Evolutionary conservation across 306 rosid genomes (phyloP), one percentile per base, ranked within the genome.

Genomic region (Carpinus viminea): DNA sequence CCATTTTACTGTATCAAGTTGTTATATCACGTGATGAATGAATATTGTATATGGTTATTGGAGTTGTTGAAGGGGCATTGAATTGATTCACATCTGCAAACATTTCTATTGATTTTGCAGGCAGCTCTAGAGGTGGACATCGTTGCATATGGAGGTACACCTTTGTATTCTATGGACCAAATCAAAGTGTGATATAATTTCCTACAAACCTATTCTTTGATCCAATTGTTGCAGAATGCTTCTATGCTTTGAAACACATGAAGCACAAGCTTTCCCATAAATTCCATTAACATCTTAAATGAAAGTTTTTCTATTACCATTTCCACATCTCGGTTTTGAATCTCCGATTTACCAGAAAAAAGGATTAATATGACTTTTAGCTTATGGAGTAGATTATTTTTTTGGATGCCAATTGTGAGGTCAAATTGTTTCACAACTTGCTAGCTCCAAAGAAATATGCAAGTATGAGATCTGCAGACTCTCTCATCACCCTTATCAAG

Each of bases 61-160:
- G 47, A 38, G 18, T 12, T 61, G 41, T 61, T 26, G 24, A 61
- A 13, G 43, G 41, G 17, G n/a, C 2, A 21, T 11, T 59, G 12
- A 59, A 6, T 79, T 70, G 24, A 8, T 13, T 13, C 53, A 64
- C 79, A 74, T 48, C 43, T 76, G 52, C 28, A 76, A 55, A 50
- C 17, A 72, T 77, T 74, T 73, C 50, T 20, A 20, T 76, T 78
- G 85, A 52, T 73, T 26, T 86, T 86, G 36, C 91, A 95, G 98
- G 91, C 91, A 68, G 81, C 80, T 72, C 74, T 95, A 36, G 89
- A 92, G 81, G 98, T 95, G 20, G 97, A 92, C 73, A 84, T 91
- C 71, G 93, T 95, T 83, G 98, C 96, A 56, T 92, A 95, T 84
- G 98, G 97, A 90, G 98, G 98, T 95, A 76, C 50, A 17, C 28